Evolutionary conservation across 108 stramenopile genomes (phyloP).

Genomic region (Cylindrotheca fusiformis): DNA sequence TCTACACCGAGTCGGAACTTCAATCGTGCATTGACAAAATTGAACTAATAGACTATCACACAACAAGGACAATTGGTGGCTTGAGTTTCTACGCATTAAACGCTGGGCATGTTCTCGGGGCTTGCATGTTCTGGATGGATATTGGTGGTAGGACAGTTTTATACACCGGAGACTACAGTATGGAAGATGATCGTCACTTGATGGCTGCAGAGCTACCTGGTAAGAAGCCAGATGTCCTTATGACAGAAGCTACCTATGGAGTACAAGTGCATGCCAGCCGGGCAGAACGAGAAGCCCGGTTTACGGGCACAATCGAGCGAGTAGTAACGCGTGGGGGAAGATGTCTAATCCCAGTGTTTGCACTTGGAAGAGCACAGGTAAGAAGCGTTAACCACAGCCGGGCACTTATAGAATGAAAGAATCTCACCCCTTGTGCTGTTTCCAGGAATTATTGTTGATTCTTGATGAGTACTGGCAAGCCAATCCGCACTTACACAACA

Average conservation of each 20-base stretch:
- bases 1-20: conserved; percentile 94
- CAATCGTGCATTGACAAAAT: conserved; percentile 90
- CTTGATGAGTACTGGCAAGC: conserved; percentile 98
- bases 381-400: conserved; percentile 1
- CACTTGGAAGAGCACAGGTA: conserved; percentile 90
- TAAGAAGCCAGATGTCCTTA: conserved; percentile 90
- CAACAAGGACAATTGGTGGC: conserved; percentile 83
- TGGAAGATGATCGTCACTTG: conserved; percentile 97
- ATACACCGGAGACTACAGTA: conserved; percentile 98
- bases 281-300: conserved; percentile 91
- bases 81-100: conserved; percentile 95
- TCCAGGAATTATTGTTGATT: conserved; percentile 91
- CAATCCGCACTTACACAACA: conserved; percentile 90
- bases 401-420: background rate
- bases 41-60: conserved; percentile 96
- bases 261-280: conserved; percentile 91
- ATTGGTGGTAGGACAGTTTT: conserved; percentile 91
- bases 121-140: conserved; percentile 97
- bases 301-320: conserved; percentile 87
- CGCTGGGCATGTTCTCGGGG: conserved; percentile 99
- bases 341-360: conserved; percentile 97
- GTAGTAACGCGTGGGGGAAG: conserved; percentile 90
- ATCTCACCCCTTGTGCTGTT: background rate
- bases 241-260: conserved; percentile 96
- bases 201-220: conserved; percentile 95